Evolutionary conservation across 2,329 filamentous ascomycete species (phyloP), one percentile per base, ranked within the genome.

Genomic region (Beauveria bassiana): DNA sequence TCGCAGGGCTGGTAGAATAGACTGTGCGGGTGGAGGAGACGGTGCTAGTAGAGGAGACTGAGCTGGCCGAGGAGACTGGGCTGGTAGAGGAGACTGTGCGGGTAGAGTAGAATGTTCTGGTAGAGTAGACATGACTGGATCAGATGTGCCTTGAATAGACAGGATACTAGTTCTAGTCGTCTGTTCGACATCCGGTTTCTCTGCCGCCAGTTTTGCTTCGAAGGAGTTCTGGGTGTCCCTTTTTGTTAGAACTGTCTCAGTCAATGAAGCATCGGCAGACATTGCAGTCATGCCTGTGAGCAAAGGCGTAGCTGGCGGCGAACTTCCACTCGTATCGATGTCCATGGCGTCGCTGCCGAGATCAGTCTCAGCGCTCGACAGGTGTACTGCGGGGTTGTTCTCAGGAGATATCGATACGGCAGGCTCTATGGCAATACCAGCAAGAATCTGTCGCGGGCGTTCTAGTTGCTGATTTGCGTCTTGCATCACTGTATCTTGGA

Each of bases 311-410:
- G 18, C 9, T 10, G 43, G 40, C 5, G 22, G 42, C 18, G 5
- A 16, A 5, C 34, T 38, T n/a, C 18, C 31, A 40, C n/a, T 52
- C 2, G 26, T 18, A 26, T 57, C 42, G 18, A 62, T 62, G 28
- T 62, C 53, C 60, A 62, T 62, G 18, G 40, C 14, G 34, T 57
- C 60, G 38, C 47, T 47, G 9, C 47, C 53, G 9, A 51, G 38
- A 10, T 46, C 53, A 4, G 24, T 28, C 20, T 28, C 38, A 20
- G 6, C 26, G 16, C 40, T 28, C 12, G 34, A 31, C 24, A 46
- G 14, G 20, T 38, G 16, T 5, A 40, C 26, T 18, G 7, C 6
- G 1, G 14, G 10, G 16, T 26, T 20, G 3, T 26, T 8, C 3
- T 22, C 5, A 4, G 24, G 26, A 5, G 18, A 1, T 2, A 14